Evolutionary conservation across 1,284 basidiomycete species (phyloP).

Genomic region (Apiotrichum gamsii): DNA sequence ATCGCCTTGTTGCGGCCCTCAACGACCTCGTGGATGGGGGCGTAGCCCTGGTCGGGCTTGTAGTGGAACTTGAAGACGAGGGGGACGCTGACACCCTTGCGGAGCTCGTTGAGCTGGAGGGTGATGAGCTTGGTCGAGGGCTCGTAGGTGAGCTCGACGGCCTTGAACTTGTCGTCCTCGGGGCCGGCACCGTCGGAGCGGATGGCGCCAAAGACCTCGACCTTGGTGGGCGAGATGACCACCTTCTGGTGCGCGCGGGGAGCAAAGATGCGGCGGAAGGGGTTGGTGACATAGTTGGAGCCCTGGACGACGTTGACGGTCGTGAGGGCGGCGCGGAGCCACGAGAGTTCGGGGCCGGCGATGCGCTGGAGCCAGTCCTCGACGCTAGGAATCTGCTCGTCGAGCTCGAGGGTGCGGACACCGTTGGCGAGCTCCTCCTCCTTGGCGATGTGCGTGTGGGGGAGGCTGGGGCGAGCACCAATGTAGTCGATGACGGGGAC

Average conservation of each 20-base stretch:
- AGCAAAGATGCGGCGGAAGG: constrained; percentile 75
- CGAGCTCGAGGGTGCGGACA: constrained; percentile 57
- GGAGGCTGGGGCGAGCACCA: constrained; percentile 52
- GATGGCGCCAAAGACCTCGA: constrained; percentile 67
- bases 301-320: constrained; percentile 81
- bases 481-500: constrained; percentile 86
- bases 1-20: constrained; percentile 82
- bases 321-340: constrained; percentile 80
- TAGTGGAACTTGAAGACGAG: constrained; percentile 78
- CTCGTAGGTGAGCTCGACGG: constrained; percentile 67
- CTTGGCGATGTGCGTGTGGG: constrained; percentile 51
- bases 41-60: constrained; percentile 79
- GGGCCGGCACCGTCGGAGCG: constrained; percentile 62
- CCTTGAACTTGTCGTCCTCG: constrained; percentile 73
- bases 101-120: constrained; percentile 78
- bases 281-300: constrained; percentile 76
- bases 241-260: constrained; percentile 75
- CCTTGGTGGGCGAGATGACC: constrained; percentile 53
- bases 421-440: constrained; percentile 50
- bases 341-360: constrained; percentile 71
- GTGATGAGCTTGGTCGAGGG: constrained; percentile 56
- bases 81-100: constrained; percentile 68
- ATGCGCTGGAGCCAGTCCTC: constrained; percentile 77
- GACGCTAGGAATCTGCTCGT: constrained; percentile 55
- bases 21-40: constrained; percentile 87